Percentiles rank a stretch among this genome's conserved stretches.
Conservation (phyloP, 2,329 filamentous ascomycete genomes). For the Pseudogymnoascus sp. region DNA sequence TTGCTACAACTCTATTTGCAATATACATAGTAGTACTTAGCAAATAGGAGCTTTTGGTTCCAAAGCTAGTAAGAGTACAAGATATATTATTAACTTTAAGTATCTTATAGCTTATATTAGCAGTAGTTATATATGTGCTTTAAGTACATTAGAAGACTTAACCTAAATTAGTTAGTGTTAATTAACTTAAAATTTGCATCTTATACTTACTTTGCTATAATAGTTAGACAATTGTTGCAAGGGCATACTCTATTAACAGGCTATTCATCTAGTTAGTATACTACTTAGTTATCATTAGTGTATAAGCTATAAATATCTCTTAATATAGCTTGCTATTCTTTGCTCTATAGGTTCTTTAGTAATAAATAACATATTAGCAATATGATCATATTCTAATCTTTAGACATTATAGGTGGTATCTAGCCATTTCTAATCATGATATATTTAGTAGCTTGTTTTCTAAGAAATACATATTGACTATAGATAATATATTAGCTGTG, state of each 20-base stretch:
- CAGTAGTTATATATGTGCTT: not conserved
- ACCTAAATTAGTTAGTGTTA: not conserved
- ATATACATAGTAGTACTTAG: not conserved
- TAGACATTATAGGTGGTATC: no score
- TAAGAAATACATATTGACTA: no score
- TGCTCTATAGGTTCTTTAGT: no score
- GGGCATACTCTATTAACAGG: constrained; percentile 10
- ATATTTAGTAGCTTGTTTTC: no score
- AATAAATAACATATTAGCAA: no score
- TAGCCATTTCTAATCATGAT: no score
- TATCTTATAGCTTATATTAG: not conserved
- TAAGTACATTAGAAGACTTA: not conserved
- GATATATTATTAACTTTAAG: not conserved
- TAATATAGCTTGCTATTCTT: not conserved
- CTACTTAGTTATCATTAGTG: not conserved
- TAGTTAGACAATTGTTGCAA: not conserved
- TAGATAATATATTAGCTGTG: no score
- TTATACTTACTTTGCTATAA: constrained; percentile 1
- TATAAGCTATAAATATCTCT: constrained; percentile 4
- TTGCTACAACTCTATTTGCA: not conserved
- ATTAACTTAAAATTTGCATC: not conserved
- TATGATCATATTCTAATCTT: no score
- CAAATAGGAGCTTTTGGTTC: constrained; percentile 3
- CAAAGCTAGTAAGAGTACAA: not conserved
- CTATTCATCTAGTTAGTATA: not conserved